Evolutionary conservation across 495 filamentous ascomycete genomes (phyloP), one percentile per base, ranked within the genome.

Genomic region (Aeminium ludgeri): DNA sequence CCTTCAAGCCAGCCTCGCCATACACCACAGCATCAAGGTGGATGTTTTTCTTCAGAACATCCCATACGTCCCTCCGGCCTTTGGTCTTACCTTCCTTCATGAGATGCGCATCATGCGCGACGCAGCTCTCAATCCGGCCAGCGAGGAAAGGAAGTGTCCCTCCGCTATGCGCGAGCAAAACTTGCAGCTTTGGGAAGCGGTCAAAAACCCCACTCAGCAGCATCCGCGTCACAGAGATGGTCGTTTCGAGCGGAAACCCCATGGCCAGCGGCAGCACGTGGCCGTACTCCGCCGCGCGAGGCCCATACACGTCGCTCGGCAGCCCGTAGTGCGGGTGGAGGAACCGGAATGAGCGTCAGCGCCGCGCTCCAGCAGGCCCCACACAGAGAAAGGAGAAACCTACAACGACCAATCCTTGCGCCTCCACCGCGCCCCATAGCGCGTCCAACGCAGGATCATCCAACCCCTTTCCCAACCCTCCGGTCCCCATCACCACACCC

Each of bases 301-400:
- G 68, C 0, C 87, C 87, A 59, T 78, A 94, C 8, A 91, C 85
- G 13, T 70, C 67, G 37, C 67, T 66, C 0, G 83, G 86, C 0
- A 96, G 67, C 2, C 87, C 87, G 55, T 96, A 94, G 59, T 95
- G 87, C 27, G 87, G 87, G 58, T 96, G 87, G 12, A 96, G 60
- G 60, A 96, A 95, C 20, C 10, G 2, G 4, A 8, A 25, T 4
- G 23, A 3, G 18, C n/a, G 34, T 36, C 34, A 36, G 34, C 16
- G 3, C 10, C 34, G 10, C 18, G 6, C 16, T 16, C 12, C 11
- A 11, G 2, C 8, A 15, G 12, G 12, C 11, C 11, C 3, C 16
- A 33, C 3, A 33, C 31, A 36, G 7, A 4, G 10, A 36, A 2
- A 38, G 34, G 6, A 13, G 17, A 25, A 25, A 25, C 23, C 23